Conservation (phyloP, 148 eudicot species). For the Pharnaceum exiguum region DNA sequence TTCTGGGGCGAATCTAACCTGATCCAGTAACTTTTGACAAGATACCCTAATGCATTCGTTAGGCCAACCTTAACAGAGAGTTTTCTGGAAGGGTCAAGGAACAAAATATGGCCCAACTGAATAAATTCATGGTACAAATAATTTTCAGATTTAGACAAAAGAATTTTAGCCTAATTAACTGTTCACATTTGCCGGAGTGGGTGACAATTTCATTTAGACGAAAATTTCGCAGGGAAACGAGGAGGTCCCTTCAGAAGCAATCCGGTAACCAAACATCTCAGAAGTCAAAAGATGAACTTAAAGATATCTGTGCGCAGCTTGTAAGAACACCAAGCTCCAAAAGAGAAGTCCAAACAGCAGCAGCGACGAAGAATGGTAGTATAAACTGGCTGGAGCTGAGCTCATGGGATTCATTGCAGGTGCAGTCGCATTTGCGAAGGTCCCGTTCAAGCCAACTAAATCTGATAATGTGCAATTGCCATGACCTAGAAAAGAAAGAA, state of each 20-base stretch:
- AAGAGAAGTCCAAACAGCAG: constrained; percentile 18
- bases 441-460: constrained; percentile 34
- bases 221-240: constrained; percentile 18
- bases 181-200: neutral
- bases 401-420: constrained; percentile 49
- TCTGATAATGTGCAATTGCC: constrained; percentile 43
- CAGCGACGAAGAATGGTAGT: constrained; percentile 9
- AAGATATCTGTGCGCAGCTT: constrained; percentile 8
- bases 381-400: constrained; percentile 23
- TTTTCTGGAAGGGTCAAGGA: neutral
- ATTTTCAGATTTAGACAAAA: constrained; percentile 6
- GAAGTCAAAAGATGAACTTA: neutral
- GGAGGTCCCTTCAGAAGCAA: constrained; percentile 10
- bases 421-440: constrained; percentile 40
- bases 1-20: neutral
- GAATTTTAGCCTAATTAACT: constrained; percentile 1
- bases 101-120: constrained; percentile 25
- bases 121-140: neutral
- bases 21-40: neutral
- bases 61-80: constrained; percentile 19
- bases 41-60: neutral
- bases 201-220: neutral
- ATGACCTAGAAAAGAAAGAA: constrained; percentile 35
- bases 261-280: neutral
- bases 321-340: constrained; percentile 20